phyloP scores from a whole-genome alignment of 2,329 filamentous ascomycete species.

The Penicillium sp. region DNA sequence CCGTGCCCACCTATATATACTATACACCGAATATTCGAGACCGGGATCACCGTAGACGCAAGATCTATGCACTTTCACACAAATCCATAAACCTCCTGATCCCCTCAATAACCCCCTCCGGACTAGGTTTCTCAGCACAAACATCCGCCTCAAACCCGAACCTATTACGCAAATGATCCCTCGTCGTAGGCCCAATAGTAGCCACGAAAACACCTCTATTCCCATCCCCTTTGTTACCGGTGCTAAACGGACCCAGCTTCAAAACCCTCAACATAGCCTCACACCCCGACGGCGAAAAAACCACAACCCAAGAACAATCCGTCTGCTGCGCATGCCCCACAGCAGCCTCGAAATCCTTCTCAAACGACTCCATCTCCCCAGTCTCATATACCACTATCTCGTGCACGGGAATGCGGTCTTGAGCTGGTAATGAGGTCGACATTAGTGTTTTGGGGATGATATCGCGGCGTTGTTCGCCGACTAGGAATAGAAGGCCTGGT shows the following conservation, averaged over 20 bases:
- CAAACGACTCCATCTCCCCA: constrained; percentile 76
- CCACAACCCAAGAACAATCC: constrained; percentile 42
- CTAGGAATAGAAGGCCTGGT: constrained; percentile 75
- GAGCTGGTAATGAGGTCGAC: constrained; percentile 50
- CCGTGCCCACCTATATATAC: neutral
- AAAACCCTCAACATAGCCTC: constrained; percentile 59
- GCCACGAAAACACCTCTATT: constrained; percentile 58
- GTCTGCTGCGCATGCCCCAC: neutral
- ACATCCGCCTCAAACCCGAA: constrained; percentile 49
- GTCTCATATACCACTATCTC: constrained; percentile 88
- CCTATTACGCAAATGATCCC: constrained; percentile 61
- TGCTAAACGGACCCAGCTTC: constrained; percentile 31
- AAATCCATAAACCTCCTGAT: constrained; percentile 55
- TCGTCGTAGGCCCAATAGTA: constrained; percentile 92
- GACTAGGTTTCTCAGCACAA: constrained; percentile 79
- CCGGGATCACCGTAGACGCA: neutral
- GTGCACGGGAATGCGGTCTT: constrained; percentile 63
- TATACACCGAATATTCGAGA: neutral
- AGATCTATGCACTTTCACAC: neutral
- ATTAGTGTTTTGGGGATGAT: constrained; percentile 82
- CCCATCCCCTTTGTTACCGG: constrained; percentile 9
- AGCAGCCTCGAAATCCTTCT: constrained; percentile 62
- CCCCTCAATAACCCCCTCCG: constrained; percentile 71
- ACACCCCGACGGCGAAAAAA: constrained; percentile 63
- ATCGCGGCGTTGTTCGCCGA: constrained; percentile 85